These are phyloP conservation scores for Puccinia coronata DNA, from an alignment of 1,284 basidiomycete species.

Conservation along the genomic window DNA sequence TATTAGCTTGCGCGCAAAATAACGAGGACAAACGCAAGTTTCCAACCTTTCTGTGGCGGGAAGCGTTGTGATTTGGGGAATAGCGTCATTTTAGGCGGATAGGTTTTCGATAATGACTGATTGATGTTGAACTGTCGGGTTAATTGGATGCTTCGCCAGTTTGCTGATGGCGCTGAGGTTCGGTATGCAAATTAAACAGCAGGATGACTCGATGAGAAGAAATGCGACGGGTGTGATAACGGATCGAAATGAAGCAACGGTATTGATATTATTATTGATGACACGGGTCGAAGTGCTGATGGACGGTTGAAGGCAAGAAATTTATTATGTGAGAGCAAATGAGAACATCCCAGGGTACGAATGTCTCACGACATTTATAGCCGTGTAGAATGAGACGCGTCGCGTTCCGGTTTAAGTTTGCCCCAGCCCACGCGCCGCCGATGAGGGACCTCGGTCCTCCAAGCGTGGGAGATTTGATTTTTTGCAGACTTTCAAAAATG, in stretches of 20 bases:
- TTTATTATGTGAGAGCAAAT: too few species aligned
- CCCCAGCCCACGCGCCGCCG: too few species aligned
- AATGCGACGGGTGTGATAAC: too few species aligned
- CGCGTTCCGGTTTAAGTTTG: too few species aligned
- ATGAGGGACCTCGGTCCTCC: too few species aligned
- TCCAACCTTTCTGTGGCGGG: slow-evolving; percentile 41
- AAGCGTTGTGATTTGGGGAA: slow-evolving; percentile 36
- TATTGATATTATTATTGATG: too few species aligned
- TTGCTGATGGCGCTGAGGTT: not conserved
- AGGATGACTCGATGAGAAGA: not conserved
- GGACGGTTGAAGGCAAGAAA: not conserved
- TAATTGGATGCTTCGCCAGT: not conserved
- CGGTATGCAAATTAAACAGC: not conserved
- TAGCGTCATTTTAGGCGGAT: slow-evolving; percentile 18
- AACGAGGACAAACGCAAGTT: not conserved
- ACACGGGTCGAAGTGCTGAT: not conserved
- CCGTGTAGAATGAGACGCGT: too few species aligned
- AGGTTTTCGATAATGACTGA: not conserved
- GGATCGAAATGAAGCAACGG: not conserved
- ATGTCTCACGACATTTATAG: too few species aligned
- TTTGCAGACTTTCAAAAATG: too few species aligned
- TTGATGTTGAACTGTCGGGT: not conserved
- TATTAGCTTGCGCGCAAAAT: not conserved
- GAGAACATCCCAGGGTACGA: too few species aligned
- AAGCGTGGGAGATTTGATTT: too few species aligned